Base-by-base conservation (phyloP, 257 asterid genomes). In the Plectranthus barbatus region DNA sequence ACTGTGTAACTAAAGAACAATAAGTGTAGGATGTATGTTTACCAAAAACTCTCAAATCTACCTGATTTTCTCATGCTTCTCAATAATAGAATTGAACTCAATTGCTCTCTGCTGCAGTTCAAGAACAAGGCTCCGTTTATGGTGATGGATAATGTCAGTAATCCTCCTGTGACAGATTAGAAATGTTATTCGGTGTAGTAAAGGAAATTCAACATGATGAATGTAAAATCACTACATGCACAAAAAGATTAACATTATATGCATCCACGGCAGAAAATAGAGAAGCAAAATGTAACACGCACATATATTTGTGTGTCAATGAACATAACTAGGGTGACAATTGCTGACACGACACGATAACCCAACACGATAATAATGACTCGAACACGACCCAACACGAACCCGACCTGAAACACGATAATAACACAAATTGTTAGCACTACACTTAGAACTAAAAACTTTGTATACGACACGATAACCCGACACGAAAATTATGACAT, bases 91-190 rank as follows among this genome's bases (percentile, higher is more conserved):
- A 71, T 82, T 80, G 56, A 90, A 90, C 77, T 90, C 97, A 66
- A 83, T 76, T 42, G 97, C 96, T 82, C 99, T 83, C 80, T 93
- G 99, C 70, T 93, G 99, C 67, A 90, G 83, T 80, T 87, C 97
- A 49, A 90, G 93, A 62, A 79, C 88, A 74, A 87, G 71, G 77
- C 93, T 85, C 69, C 85, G 84, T 79, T 85, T 90, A 57, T 80
- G 74, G 52, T 82, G 86, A 64, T 59, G 69, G 31, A 87, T 66
- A 56, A 71, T 77, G 60, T 77, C 85, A 63, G 74, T 87, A 77
- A 90, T 79, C 74, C 92, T 81, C 95, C 97, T 87, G 76, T 59
- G 60, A 68, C 29, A 64, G 54, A 46, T 71, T 63, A 44, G 48
- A 74, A 41, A 56, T 23, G 12, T 56, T 34, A 36, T 18, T 17